Evolutionary conservation across 345 rosid genomes (phyloP), one percentile per base, ranked within the genome.

Genomic region (Lepidium didymum): DNA sequence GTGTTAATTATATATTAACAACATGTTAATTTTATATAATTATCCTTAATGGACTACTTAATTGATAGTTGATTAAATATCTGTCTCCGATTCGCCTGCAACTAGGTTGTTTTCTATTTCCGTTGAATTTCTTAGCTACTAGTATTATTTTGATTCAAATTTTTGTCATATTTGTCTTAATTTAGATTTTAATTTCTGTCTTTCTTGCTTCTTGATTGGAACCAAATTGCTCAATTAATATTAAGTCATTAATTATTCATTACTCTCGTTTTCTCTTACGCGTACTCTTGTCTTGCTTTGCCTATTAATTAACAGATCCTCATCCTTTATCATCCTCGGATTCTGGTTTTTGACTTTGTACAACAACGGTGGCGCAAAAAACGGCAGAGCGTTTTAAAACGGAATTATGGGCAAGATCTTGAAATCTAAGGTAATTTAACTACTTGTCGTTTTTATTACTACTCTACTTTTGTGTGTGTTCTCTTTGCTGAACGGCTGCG

Each of bases 361-460:
- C 68, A 63, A 54, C 50, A 64, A 79, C 64, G 34, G 78, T 72
- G 72, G 75, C 78, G 70, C 13, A 34, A 37, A 70, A 75, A 68
- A 75, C 70, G 27, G 74, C 78, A 75, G 69, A 56, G 33, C 60
- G 21, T 68, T 76, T 64, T 59, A 76, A 63, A 69, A 62, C 81
- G 36, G 1, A 69, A 80, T 74, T 63, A 81, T 62, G 81, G 78
- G 64, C 31, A 82, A 80, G 74, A 81, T 72, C 77, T 62, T 75
- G 74, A 75, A 75, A 56, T 79, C 91, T 50, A 86, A 80, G 96
- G 96, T 88, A 75, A 2, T 35, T 19, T 5, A 56, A 68, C 60
- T 21, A 45, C 60, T 10, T 10, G 59, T 27, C 45, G 47, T 53
- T 73, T 18, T 29, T 25, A 14, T 35, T 5, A 13, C 12, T 27